Percentiles rank a stretch among this genome's conserved stretches.
These are phyloP conservation scores for Microsporum canis DNA, from an alignment of 2,329 filamentous ascomycete genomes.

Conservation along the genomic window DNA sequence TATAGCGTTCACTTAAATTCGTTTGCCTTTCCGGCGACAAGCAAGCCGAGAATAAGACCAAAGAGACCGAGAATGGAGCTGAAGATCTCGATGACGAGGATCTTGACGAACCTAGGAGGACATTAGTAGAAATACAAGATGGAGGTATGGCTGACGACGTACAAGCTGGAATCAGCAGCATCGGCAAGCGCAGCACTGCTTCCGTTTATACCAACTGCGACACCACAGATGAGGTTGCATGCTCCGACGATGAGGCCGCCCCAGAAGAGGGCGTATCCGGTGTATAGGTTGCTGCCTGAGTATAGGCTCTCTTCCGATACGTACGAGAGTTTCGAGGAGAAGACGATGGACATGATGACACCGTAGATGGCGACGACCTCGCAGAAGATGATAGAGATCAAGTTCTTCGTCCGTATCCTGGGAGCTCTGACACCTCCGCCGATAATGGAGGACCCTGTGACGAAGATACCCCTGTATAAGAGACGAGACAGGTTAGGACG, in stretches of 20 bases:
- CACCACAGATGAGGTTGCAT: slow-evolving; percentile 92
- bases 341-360: slow-evolving; percentile 99
- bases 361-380: slow-evolving; percentile 99
- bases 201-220: slow-evolving; percentile 95
- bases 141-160: slow-evolving; percentile 40
- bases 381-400: slow-evolving; percentile 99
- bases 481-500: background rate
- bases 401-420: slow-evolving; percentile 96
- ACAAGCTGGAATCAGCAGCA: slow-evolving; percentile 84
- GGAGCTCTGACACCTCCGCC: slow-evolving; percentile 94
- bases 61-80: slow-evolving; percentile 95
- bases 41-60: slow-evolving; percentile 84
- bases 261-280: slow-evolving; percentile 94
- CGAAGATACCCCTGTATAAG: slow-evolving; percentile 80
- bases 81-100: slow-evolving; percentile 98
- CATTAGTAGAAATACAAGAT: background rate
- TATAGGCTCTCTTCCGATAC: slow-evolving; percentile 55
- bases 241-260: slow-evolving; percentile 83
- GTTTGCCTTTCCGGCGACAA: slow-evolving; percentile 71
- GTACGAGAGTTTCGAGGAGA: slow-evolving; percentile 71
- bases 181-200: slow-evolving; percentile 93
- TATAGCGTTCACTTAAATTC: slow-evolving; percentile 46
- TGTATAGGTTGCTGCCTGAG: slow-evolving; percentile 76
- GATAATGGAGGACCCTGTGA: slow-evolving; percentile 93
- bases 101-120: slow-evolving; percentile 75